Conservation (phyloP, 2,329 filamentous ascomycete species). For the Pyrenophora tritici-repentis region DNA sequence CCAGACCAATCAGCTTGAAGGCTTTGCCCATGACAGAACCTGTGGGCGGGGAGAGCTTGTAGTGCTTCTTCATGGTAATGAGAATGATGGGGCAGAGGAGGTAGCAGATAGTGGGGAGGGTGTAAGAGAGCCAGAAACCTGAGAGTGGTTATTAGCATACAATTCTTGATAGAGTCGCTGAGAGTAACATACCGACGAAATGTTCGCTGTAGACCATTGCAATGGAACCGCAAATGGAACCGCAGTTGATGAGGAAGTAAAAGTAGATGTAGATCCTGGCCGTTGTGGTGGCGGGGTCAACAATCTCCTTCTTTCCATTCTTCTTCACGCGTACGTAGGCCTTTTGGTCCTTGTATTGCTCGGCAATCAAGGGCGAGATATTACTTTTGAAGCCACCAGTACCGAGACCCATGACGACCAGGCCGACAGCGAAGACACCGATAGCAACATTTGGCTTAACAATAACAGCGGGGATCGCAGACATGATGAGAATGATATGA, state of each 20-base stretch:
- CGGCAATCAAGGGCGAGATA: slow-evolving; percentile 61
- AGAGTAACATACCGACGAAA: slow-evolving; percentile 10
- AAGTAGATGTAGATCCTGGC: slow-evolving; percentile 62
- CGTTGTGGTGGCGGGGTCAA: slow-evolving; percentile 69
- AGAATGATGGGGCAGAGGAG: slow-evolving; percentile 62
- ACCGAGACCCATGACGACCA: slow-evolving; percentile 68
- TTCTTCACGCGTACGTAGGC: slow-evolving; percentile 38
- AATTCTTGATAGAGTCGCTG: not conserved
- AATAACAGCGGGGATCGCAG: slow-evolving; percentile 60
- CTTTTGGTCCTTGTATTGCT: slow-evolving; percentile 56
- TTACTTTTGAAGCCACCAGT: slow-evolving; percentile 74
- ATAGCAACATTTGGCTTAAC: slow-evolving; percentile 56
- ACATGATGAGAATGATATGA: slow-evolving; percentile 60
- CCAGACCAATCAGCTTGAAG: slow-evolving; percentile 62
- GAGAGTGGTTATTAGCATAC: slow-evolving; percentile 44
- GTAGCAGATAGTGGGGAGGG: slow-evolving; percentile 70
- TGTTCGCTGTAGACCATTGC: slow-evolving; percentile 46
- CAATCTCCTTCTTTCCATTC: slow-evolving; percentile 60
- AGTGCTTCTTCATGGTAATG: slow-evolving; percentile 66
- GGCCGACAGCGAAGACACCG: slow-evolving; percentile 59
- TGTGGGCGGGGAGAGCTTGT: slow-evolving; percentile 67
- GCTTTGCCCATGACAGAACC: slow-evolving; percentile 75
- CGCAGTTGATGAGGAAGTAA: slow-evolving; percentile 47
- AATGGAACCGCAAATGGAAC: slow-evolving; percentile 42
- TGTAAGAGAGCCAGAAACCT: slow-evolving; percentile 74